A percentile compares a stretch with the other conserved stretches of the same genome.
phyloP scores from a whole-genome alignment of 768 basidiomycete species.

The Trametes maxima region DNA sequence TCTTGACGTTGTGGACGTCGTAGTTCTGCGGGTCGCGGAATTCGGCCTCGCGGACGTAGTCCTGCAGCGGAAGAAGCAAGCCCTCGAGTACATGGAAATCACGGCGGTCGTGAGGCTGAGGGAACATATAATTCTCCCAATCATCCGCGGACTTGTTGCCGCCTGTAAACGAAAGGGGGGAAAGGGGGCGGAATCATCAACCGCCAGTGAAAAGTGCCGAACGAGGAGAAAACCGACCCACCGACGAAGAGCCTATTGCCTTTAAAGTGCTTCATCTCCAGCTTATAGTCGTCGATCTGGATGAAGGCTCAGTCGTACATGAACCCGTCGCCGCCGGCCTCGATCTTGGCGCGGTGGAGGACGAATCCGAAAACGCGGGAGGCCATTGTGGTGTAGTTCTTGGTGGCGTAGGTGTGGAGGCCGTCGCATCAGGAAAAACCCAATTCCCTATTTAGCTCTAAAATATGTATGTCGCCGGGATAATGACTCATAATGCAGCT shows the following conservation, averaged over 20 bases:
- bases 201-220: background rate
- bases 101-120: slow-evolving; percentile 35
- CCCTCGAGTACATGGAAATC: slow-evolving; percentile 28
- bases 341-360: background rate
- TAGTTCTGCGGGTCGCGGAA: slow-evolving; percentile 27
- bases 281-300: background rate
- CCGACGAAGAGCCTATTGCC: background rate
- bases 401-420: background rate
- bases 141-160: background rate
- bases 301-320: background rate
- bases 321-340: background rate
- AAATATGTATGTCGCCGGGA: too few species aligned
- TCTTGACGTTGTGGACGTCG: slow-evolving; percentile 30
- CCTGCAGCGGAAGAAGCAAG: slow-evolving; percentile 24
- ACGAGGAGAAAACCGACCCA: background rate
- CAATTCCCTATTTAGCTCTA: too few species aligned
- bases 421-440: too few species aligned
- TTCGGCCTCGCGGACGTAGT: slow-evolving; percentile 27
- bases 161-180: background rate
- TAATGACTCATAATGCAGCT: too few species aligned
- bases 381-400: background rate
- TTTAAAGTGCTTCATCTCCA: background rate
- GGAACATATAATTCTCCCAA: background rate
- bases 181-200: background rate
- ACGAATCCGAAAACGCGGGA: background rate